Conservation (phyloP, 495 filamentous ascomycete genomes). For the Copromyces sp. region DNA sequence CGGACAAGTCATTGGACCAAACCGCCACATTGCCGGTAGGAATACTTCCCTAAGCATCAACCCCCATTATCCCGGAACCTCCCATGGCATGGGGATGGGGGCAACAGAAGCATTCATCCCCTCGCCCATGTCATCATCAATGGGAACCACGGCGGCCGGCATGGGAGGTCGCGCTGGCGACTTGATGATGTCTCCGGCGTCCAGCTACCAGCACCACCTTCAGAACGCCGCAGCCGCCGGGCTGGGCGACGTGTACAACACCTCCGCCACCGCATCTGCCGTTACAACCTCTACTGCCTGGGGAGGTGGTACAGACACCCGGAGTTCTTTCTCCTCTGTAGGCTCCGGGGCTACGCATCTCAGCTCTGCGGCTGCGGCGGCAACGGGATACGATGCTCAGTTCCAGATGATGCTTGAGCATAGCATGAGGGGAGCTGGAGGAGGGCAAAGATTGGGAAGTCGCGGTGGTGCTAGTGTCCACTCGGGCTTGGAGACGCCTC, state of each 20-base stretch:
- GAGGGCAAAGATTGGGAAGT: neutral
- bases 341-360: neutral
- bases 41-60: neutral
- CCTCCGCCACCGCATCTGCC: conserved; percentile 2
- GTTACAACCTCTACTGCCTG: conserved; percentile 11
- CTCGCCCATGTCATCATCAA: neutral
- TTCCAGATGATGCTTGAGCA: neutral
- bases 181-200: conserved; percentile 34
- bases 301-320: neutral
- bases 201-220: conserved; percentile 31
- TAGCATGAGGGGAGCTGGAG: neutral
- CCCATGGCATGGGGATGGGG: neutral
- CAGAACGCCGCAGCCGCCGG: conserved; percentile 13
- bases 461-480: neutral
- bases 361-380: neutral
- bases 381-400: neutral
- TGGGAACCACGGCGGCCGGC: neutral
- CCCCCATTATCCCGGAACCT: neutral
- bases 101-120: neutral
- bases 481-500: conserved; percentile 22
- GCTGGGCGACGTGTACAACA: conserved; percentile 4
- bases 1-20: neutral
- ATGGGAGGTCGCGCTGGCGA: conserved; percentile 14
- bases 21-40: neutral
- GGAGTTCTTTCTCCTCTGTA: neutral